These are phyloP conservation scores for Phytophthora fragariae DNA, from an alignment of 352 stramenopile genomes.

Conservation along the genomic window DNA sequence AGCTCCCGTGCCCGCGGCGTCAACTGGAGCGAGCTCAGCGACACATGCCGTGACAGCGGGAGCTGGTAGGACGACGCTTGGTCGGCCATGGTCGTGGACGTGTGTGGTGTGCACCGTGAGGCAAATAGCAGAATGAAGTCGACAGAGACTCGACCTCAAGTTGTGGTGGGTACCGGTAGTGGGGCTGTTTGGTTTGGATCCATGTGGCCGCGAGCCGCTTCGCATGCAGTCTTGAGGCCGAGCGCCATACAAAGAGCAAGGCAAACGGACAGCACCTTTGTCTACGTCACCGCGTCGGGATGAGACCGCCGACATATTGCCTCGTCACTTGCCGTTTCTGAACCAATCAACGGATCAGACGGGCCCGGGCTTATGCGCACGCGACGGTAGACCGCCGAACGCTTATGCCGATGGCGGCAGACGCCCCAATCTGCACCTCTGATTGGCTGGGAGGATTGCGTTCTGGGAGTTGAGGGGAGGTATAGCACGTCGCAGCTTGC, in stretches of 20 bases:
- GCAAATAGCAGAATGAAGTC: constrained; percentile 32
- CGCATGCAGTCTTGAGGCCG: constrained; percentile 14
- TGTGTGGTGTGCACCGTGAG: constrained; percentile 4
- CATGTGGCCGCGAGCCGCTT: neutral
- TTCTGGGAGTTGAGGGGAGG: constrained; percentile 17
- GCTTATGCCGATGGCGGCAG: constrained; percentile 38
- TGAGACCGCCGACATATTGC: constrained; percentile 30
- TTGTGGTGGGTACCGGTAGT: constrained; percentile 11
- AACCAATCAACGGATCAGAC: constrained; percentile 32
- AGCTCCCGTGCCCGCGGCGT: constrained; percentile 33
- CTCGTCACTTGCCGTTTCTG: constrained; percentile 35
- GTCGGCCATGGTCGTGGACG: constrained; percentile 13
- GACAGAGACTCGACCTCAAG: constrained; percentile 6
- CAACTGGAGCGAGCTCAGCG: constrained; percentile 33
- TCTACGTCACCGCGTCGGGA: constrained; percentile 8
- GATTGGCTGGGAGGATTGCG: constrained; percentile 29
- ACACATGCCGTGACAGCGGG: constrained; percentile 19
- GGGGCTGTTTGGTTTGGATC: neutral
- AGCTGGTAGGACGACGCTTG: constrained; percentile 20
- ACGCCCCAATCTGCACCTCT: neutral
- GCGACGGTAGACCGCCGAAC: neutral
- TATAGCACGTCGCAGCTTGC: constrained; percentile 38
- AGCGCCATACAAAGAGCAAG: constrained; percentile 29
- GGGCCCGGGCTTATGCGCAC: constrained; percentile 27
- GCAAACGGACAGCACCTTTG: constrained; percentile 15